Evolutionary conservation across 257 asterid genomes (phyloP), one percentile per base, ranked within the genome.

Genomic region (Solanum commersonii): DNA sequence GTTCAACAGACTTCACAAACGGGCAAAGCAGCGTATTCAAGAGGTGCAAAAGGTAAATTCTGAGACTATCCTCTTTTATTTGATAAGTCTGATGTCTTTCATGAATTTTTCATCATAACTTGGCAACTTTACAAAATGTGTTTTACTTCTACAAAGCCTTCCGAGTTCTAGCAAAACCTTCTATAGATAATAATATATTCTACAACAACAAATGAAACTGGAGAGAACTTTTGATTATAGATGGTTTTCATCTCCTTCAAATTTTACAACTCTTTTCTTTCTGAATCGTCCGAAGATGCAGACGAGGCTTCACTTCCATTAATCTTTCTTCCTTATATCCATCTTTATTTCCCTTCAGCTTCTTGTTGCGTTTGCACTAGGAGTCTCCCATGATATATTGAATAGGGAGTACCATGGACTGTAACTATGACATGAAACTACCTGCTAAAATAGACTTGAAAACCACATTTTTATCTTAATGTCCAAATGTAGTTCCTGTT

Each of bases 11-110:
- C 99, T 97, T 90, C 99, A 97, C 90, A 97, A 97, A 94, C 95
- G 99, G 90, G 99, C 99, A 90, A 97, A 97, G 90, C 99, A 96
- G 89, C 99, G 99, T 34, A 97, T 97, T 90, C 99, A 97, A 92
- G 99, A 97, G 87, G 97, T 97, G 91, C 99, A 97, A 84, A 97
- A 97, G 95, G 99, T 96, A 93, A n/a, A 87, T 79, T 59, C 20
- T 76, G 37, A 84, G 74, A 82, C 49, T 60, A 85, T 31, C 70
- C 29, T 46, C 68, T 81, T 46, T 81, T 81, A 27, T 81, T 81
- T 81, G 85, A 46, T 46, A 46, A 42, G 38, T 44, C 10, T 34
- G 65, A 81, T 16, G 40, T 46, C 84, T 78, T 78, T 40, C 63
- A 60, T 40, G 44, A 22, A 42, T 79, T 67, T 59, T 63, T 85